Base-by-base conservation (phyloP, 768 basidiomycete genomes). In the Candolleomyces aberdarensis region DNA sequence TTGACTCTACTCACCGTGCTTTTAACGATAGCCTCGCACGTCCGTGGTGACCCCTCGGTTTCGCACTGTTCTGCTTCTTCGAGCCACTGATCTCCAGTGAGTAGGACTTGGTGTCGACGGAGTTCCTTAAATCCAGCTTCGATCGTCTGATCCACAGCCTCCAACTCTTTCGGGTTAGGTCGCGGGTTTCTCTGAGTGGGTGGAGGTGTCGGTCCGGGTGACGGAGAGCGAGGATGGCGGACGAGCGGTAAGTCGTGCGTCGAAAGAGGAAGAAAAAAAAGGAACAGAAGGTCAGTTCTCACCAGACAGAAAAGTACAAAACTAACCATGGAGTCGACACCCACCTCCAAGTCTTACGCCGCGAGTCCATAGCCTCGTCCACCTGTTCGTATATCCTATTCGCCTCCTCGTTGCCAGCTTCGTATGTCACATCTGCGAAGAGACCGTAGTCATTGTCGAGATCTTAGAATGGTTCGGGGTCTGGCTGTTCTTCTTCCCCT, bases 371-470 rank as follows among this genome's bases (percentile, higher is more conserved):
- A 32, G 86, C 86, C 48, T 85, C 80, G 67, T 98, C 96, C 0
- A 98, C 96, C n/a, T 78, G 68, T 26, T 97, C 96, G 71, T 96
- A 99, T 56, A 97, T 97, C 70, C 83, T 85, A 73, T 98, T 96
- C 0, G 96, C 97, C 72, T 98, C 97, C 66, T 98, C 96, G 63
- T 99, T 97, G 65, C 98, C 97, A 59, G 91, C 89, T 71, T 99
- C 96, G 71, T 99, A 98, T 0, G 93, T 92, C 9, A 91, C 96
- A 13, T 96, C 95, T 4, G 95, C 92, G 70, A 99, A 98, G 6
- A 98, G 82, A 26, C 96, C 96, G 65, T 88, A 89, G 76, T 98
- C 96, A 71, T 98, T 96, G 70, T 99, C 97, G 22, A 96, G 97
- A 72, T 99, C 96, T 73, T 96, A 92, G 68, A 91, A 94, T 67